Evolutionary conservation across 495 filamentous ascomycete genomes (phyloP), one percentile per base, ranked within the genome.

Genomic region (Hypoxylon lienhwacheense): DNA sequence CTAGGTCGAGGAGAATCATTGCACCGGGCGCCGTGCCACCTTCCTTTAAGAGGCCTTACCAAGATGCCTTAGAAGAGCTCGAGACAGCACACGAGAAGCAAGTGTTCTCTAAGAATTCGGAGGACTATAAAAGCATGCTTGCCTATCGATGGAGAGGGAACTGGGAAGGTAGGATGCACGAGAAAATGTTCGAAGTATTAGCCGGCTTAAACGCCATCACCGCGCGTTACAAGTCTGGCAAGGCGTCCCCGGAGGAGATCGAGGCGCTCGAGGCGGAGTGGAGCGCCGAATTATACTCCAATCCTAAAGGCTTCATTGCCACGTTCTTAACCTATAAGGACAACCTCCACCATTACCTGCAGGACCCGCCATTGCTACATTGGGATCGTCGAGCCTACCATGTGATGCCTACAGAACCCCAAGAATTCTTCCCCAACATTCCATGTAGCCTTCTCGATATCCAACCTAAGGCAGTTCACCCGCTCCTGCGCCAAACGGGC

Each of bases 361-460:
- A 74, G 36, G 51, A 69, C 6, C 73, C 81, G 3, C 77, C 77
- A 0, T 28, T 77, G 4, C 69, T 90, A 1, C 48, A 70, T 40
- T 89, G 82, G 82, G 86, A 90, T 61, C 80, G 77, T 3, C 83
- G 87, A 19, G 70, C 67, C 5, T 82, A 77, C 34, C 81, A 87
- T 15, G 78, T 82, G 3, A 62, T 88, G 33, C 49, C 63, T 5
- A 73, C 79, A 16, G 39, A 75, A 7, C 21, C 63, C 0, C 65
- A 79, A 3, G 87, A 91, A 50, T 76, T 86, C 47, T 85, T 71
- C 56, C 85, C 82, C 7, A 70, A 71, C 28, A 45, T 66, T 4
- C 59, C 52, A 1, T 66, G 65, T 29, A 51, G 59, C 41, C 65
- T 78, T n/a, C 45, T 78, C 7, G 76, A 78, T 54, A 71, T 77